Evolutionary conservation across 2,329 filamentous ascomycete genomes (phyloP).

Genomic region (Chaetomium sp.): DNA sequence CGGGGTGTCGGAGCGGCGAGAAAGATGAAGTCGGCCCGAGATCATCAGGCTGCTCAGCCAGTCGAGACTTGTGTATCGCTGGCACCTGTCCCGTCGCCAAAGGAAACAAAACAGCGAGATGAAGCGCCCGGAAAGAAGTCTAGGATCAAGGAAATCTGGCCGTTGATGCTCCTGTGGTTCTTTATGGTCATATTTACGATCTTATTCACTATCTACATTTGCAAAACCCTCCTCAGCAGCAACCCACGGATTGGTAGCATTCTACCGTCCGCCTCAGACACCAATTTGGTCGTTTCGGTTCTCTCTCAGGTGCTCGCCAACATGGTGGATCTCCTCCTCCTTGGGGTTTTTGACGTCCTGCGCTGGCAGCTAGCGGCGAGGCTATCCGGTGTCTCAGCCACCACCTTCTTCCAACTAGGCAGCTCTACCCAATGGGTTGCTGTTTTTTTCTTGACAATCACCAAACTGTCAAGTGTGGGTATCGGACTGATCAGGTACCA

Average conservation of each 20-base stretch:
- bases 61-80: neutral
- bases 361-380: constrained; percentile 13
- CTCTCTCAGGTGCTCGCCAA: constrained; percentile 16
- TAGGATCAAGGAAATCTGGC: constrained; percentile 3
- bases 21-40: neutral
- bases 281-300: constrained; percentile 16
- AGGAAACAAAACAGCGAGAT: neutral
- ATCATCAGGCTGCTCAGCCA: neutral
- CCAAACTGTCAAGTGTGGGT: neutral
- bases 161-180: constrained; percentile 4
- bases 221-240: constrained; percentile 8
- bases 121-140: neutral
- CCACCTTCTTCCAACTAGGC: constrained; percentile 18
- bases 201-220: constrained; percentile 13
- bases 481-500: constrained; percentile 10
- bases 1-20: neutral
- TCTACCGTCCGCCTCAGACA: constrained; percentile 5
- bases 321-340: neutral
- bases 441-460: constrained; percentile 16
- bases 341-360: constrained; percentile 7
- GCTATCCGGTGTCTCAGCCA: neutral
- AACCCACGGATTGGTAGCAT: constrained; percentile 12
- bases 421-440: constrained; percentile 14
- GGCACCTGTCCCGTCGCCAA: neutral
- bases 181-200: constrained; percentile 9